Evolutionary conservation across 1,284 basidiomycete genomes (phyloP).

Genomic region (Rhodofomes roseus): DNA sequence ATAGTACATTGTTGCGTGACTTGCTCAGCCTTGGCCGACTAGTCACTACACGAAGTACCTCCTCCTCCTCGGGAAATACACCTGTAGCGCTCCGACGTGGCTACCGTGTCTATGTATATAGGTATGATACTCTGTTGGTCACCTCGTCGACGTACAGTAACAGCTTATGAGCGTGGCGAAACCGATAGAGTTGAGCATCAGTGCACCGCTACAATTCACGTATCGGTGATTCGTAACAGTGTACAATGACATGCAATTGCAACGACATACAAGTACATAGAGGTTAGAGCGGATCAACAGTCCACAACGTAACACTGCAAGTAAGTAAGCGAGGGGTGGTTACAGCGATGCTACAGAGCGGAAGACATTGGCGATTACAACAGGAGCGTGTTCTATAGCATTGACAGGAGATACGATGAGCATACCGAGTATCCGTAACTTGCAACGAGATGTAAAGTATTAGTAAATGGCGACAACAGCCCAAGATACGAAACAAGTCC

Average conservation of each 20-base stretch:
- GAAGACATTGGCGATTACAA: not conserved
- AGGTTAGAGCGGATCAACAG: not conserved
- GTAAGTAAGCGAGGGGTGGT: not conserved
- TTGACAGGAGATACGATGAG: not conserved
- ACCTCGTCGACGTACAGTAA: no score
- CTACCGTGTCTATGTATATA: no score
- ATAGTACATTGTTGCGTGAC: no score
- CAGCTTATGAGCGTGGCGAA: no score
- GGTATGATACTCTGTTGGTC: no score
- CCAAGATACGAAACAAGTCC: not conserved
- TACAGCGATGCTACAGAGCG: not conserved
- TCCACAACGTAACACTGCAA: not conserved
- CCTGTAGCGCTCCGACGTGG: no score
- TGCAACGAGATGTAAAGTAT: not conserved
- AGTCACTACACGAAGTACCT: no score
- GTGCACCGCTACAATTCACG: no score
- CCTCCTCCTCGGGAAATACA: no score
- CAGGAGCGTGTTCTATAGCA: not conserved
- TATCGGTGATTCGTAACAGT: not conserved
- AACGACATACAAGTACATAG: not conserved
- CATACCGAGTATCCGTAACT: not conserved
- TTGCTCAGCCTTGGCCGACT: no score
- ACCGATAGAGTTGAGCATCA: no score
- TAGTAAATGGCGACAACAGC: not conserved
- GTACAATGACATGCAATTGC: not conserved